Percentiles rank a stretch among this genome's conserved stretches.
Evolutionary conservation across 2,329 filamentous ascomycete genomes (phyloP).

Genomic region (Xylariaceae sp.): DNA sequence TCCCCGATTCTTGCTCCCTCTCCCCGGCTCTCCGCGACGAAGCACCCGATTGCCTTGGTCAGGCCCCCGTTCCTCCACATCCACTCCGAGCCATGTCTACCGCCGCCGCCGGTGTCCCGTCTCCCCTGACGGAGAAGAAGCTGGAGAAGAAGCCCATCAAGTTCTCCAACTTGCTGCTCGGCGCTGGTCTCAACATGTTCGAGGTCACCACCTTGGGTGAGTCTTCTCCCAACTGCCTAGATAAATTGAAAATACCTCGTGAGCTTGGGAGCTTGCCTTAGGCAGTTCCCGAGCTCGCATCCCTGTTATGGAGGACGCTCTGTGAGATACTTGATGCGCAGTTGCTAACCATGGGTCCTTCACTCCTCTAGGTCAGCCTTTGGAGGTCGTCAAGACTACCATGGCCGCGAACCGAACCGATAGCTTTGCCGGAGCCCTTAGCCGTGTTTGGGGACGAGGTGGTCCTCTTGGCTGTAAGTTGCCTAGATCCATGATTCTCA

Average conservation of each 20-base stretch:
- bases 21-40: constrained; percentile 58
- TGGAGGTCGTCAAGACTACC: constrained; percentile 99
- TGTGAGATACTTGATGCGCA: no score
- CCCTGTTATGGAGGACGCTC: no score
- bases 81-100: constrained; percentile 54
- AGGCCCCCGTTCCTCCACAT: constrained; percentile 66
- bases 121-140: constrained; percentile 41
- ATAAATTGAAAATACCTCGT: no score
- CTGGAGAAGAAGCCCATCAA: constrained; percentile 99
- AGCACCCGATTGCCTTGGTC: constrained; percentile 96
- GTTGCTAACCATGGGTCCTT: no score
- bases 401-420: constrained; percentile 97
- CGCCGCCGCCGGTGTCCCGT: constrained; percentile 48
- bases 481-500: not conserved
- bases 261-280: no score
- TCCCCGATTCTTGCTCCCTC: no score
- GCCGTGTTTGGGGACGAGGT: constrained; percentile 88
- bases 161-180: constrained; percentile 97
- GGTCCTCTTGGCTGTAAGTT: constrained; percentile 88
- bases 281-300: no score
- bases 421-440: constrained; percentile 75
- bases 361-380: constrained; percentile 53
- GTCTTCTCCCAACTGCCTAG: not conserved
- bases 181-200: constrained; percentile 92
- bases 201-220: constrained; percentile 58